Conservation (phyloP, 2,329 filamentous ascomycete species). For the Verticillium zaregamsianum region DNA sequence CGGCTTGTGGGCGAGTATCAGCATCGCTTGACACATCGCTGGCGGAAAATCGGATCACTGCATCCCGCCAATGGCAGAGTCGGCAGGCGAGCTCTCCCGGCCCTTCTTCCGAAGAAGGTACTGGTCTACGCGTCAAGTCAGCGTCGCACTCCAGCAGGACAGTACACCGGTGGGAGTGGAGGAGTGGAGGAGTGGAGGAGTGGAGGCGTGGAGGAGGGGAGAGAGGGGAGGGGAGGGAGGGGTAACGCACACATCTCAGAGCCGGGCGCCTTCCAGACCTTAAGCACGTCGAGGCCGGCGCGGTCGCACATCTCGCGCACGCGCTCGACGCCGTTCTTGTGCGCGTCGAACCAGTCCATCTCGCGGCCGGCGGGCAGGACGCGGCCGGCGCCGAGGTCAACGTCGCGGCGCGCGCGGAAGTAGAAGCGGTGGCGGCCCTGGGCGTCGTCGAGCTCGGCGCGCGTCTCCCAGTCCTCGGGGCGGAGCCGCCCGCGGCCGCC, state of each 20-base stretch:
- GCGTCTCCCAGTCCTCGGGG: conserved; percentile 32
- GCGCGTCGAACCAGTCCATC: conserved; percentile 39
- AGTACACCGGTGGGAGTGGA: neutral
- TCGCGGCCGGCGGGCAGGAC: conserved; percentile 27
- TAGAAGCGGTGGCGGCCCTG: conserved; percentile 35
- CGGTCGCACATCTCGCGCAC: conserved; percentile 34
- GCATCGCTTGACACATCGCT: neutral
- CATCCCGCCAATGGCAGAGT: conserved; percentile 24
- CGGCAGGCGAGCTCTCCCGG: conserved; percentile 22
- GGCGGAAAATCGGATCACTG: neutral
- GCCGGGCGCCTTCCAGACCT: conserved; percentile 29
- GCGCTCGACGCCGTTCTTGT: conserved; percentile 32
- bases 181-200: neutral
- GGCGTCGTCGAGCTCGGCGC: conserved; percentile 28
- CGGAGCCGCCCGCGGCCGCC: conserved; percentile 20
- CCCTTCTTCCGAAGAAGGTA: conserved; percentile 29
- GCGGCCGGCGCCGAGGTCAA: conserved; percentile 17
- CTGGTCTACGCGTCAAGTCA: conserved; percentile 22
- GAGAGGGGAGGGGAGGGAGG: neutral
- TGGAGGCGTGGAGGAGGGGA: neutral
- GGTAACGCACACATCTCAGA: conserved; percentile 33
- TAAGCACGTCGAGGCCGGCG: conserved; percentile 29
- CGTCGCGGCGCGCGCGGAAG: conserved; percentile 29
- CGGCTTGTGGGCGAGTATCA: no score
- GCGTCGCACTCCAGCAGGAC: conserved; percentile 13